Evolutionary conservation across 1,139 yeast genomes (phyloP).

Genomic region (Taphrina populina): DNA sequence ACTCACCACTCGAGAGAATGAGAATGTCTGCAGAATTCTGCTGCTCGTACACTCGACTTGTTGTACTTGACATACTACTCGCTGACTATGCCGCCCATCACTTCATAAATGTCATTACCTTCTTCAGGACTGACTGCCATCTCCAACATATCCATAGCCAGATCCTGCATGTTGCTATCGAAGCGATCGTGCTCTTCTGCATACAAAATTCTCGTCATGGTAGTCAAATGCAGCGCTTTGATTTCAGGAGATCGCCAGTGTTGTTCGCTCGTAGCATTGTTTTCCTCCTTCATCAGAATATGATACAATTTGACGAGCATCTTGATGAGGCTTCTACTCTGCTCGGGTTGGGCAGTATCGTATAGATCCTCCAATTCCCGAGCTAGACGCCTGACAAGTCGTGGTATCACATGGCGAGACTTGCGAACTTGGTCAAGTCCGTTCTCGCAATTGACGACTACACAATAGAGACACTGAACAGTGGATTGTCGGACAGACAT

Average conservation of each 20-base stretch:
- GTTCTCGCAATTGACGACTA: not conserved
- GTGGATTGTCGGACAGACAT: not conserved
- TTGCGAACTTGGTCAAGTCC: constrained; percentile 15
- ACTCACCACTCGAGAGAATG: too few relatives aligned
- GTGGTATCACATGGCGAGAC: constrained; percentile 21
- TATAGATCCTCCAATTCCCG: constrained; percentile 16
- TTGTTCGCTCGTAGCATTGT: constrained; percentile 18
- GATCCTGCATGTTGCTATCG: constrained; percentile 19
- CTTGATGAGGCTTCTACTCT: not conserved
- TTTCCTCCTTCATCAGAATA: constrained; percentile 9
- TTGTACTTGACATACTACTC: too few relatives aligned
- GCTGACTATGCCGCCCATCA: constrained; percentile 14
- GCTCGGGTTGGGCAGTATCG: not conserved
- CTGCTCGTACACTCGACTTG: too few relatives aligned
- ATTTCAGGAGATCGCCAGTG: constrained; percentile 20
- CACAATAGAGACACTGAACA: constrained; percentile 22
- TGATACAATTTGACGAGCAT: constrained; percentile 25
- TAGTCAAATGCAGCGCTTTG: constrained; percentile 21
- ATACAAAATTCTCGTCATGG: constrained; percentile 29
- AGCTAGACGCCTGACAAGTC: constrained; percentile 11
- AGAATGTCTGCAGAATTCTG: too few relatives aligned
- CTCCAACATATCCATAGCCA: constrained; percentile 36
- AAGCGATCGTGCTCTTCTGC: constrained; percentile 25
- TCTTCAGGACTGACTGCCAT: constrained; percentile 36
- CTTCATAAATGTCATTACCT: constrained; percentile 35